These are phyloP conservation scores for Lachnellula occidentalis DNA, from an alignment of 2,329 filamentous ascomycete genomes.

Conservation along the genomic window DNA sequence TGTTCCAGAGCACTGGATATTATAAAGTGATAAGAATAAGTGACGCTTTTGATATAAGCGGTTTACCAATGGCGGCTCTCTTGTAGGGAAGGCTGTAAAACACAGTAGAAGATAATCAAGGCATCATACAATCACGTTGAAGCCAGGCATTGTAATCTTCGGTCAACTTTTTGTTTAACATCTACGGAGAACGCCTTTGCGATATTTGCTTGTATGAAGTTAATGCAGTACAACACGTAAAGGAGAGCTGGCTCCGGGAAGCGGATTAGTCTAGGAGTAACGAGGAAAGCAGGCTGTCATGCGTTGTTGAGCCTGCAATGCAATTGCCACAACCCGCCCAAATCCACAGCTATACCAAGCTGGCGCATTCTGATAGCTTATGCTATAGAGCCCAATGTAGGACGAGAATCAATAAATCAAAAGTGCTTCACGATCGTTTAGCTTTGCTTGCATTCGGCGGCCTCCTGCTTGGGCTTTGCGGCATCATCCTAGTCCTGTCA, in stretches of 20 bases:
- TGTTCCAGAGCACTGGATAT: too few relatives aligned
- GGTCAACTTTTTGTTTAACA: constrained; percentile 17
- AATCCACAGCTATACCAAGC: constrained; percentile 9
- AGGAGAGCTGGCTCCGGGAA: constrained; percentile 15
- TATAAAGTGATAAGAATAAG: too few relatives aligned
- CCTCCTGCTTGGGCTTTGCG: constrained; percentile 88
- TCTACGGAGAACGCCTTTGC: constrained; percentile 25
- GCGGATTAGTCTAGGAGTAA: constrained; percentile 30
- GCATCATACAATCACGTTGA: not conserved
- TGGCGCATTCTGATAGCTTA: not conserved
- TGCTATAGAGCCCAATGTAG: not conserved
- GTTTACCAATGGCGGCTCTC: too few relatives aligned
- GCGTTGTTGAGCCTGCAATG: constrained; percentile 19
- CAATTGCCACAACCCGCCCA: constrained; percentile 12
- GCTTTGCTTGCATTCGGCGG: constrained; percentile 94
- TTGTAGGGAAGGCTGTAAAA: too few relatives aligned
- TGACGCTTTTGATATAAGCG: too few relatives aligned
- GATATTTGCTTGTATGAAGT: constrained; percentile 19
- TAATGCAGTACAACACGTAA: constrained; percentile 17
- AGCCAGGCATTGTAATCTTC: not conserved
- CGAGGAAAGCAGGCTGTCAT: constrained; percentile 18
- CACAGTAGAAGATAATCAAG: too few relatives aligned
- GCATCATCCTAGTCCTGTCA: constrained; percentile 63
- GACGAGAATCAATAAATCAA: not conserved
- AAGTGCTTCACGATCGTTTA: constrained; percentile 38